Evolutionary conservation across 345 rosid genomes (phyloP).

Genomic region (Euphorbia pulcherrima): DNA sequence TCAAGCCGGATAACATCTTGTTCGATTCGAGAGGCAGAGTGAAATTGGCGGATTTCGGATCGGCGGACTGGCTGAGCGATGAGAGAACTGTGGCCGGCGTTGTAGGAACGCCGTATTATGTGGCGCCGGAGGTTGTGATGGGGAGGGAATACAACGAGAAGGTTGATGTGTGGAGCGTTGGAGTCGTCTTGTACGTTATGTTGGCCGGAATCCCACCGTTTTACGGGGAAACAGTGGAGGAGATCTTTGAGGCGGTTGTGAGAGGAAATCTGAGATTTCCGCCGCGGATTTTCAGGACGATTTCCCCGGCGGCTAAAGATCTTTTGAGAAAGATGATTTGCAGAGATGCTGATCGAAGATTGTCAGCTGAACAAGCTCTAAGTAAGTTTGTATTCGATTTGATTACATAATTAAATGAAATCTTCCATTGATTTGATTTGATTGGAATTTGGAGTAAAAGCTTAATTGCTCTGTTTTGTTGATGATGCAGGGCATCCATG

Average conservation of each 20-base stretch:
- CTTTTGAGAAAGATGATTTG: constrained; percentile 25
- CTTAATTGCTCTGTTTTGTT: background rate
- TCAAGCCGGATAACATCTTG: constrained; percentile 27
- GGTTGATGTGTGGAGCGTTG: constrained; percentile 32
- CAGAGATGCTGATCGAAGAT: constrained; percentile 26
- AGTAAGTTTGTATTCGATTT: constrained; percentile 10
- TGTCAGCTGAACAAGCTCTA: constrained; percentile 32
- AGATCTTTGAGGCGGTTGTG: constrained; percentile 29
- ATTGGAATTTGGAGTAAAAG: too few species aligned
- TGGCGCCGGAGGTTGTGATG: constrained; percentile 29
- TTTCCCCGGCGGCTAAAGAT: constrained; percentile 29
- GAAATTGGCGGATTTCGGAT: constrained; percentile 26
- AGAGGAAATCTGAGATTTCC: constrained; percentile 33
- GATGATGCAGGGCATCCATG: constrained; percentile 25
- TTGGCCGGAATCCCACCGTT: constrained; percentile 31
- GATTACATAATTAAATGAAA: background rate
- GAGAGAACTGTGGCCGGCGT: constrained; percentile 16
- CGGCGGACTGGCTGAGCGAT: constrained; percentile 22
- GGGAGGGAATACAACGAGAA: constrained; percentile 34
- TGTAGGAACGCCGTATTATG: constrained; percentile 32
- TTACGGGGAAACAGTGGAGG: constrained; percentile 23
- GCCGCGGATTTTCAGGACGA: constrained; percentile 12
- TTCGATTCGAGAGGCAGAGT: constrained; percentile 16
- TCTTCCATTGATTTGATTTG: background rate
- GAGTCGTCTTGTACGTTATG: constrained; percentile 32